These are phyloP conservation scores for Cercospora sp. DNA, from an alignment of 2,329 filamentous ascomycete genomes.

Conservation along the genomic window DNA sequence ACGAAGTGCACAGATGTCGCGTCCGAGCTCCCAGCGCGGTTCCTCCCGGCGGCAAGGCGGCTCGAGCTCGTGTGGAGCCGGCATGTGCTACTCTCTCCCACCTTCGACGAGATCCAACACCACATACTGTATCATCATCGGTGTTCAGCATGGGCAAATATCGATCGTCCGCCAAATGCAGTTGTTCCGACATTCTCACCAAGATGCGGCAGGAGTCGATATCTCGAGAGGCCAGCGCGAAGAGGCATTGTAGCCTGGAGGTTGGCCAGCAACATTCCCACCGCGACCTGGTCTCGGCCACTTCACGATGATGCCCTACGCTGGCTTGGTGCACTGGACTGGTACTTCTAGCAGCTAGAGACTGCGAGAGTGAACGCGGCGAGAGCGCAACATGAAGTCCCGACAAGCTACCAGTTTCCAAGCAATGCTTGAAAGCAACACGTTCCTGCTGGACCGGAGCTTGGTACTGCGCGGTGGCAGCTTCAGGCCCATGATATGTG, in stretches of 20 bases:
- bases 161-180: not conserved
- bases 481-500: not conserved
- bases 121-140: not conserved
- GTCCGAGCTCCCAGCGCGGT: constrained; percentile 5
- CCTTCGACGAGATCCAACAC: not conserved
- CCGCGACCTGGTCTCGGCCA: not conserved
- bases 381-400: not conserved
- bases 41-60: not conserved
- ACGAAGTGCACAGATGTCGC: not conserved
- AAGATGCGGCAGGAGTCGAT: not conserved
- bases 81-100: not conserved
- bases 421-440: not conserved
- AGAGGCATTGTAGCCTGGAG: not conserved
- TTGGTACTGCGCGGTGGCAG: not conserved
- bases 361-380: not conserved
- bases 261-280: not conserved
- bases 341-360: not conserved
- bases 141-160: not conserved
- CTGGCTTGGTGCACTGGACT: not conserved
- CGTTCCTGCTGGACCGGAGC: not conserved
- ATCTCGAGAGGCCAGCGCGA: not conserved
- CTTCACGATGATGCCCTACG: not conserved
- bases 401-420: not conserved
- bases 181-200: not conserved
- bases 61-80: not conserved